Percentiles rank a stretch among this genome's conserved stretches.
Evolutionary conservation across 202 grass and related monocot species (phyloP).

Genomic region (Zoysia matrella): DNA sequence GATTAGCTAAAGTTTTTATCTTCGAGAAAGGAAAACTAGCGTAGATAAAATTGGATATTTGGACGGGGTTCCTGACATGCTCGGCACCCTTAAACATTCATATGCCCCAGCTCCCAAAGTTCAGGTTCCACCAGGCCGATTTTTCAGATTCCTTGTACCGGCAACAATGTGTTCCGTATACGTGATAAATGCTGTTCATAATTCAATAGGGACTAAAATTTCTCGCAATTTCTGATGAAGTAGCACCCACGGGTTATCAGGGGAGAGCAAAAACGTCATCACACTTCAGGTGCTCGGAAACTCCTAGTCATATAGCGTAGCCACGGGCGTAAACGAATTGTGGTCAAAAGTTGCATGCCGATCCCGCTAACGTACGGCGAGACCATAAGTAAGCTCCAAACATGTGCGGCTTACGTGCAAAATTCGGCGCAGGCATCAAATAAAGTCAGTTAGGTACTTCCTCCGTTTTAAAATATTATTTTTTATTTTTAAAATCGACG

Average conservation of each 20-base stretch:
- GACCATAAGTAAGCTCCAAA: neutral
- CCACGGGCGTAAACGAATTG: neutral
- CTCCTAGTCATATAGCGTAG: neutral
- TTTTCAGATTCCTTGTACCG: neutral
- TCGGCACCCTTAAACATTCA: neutral
- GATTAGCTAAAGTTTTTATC: too few species aligned
- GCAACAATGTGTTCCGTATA: neutral
- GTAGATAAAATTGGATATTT: too few species aligned
- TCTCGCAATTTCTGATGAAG: neutral
- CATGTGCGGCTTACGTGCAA: slow-evolving; percentile 2
- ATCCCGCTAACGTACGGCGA: neutral
- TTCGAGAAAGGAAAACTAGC: too few species aligned
- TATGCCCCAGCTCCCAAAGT: neutral
- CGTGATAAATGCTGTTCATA: neutral
- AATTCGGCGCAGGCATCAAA: slow-evolving; percentile 16
- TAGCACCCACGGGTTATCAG: neutral
- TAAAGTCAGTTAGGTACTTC: too few species aligned
- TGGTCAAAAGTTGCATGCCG: slow-evolving; percentile 29
- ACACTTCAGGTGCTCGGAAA: neutral
- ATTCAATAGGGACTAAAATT: neutral
- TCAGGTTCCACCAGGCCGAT: neutral
- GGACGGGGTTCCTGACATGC: too few species aligned
- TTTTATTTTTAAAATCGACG: too few species aligned
- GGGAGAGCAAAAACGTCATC: neutral
- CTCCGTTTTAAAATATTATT: too few species aligned